Conservation (phyloP, 2,329 filamentous ascomycete species). For the Diplodia scrobiculata region DNA sequence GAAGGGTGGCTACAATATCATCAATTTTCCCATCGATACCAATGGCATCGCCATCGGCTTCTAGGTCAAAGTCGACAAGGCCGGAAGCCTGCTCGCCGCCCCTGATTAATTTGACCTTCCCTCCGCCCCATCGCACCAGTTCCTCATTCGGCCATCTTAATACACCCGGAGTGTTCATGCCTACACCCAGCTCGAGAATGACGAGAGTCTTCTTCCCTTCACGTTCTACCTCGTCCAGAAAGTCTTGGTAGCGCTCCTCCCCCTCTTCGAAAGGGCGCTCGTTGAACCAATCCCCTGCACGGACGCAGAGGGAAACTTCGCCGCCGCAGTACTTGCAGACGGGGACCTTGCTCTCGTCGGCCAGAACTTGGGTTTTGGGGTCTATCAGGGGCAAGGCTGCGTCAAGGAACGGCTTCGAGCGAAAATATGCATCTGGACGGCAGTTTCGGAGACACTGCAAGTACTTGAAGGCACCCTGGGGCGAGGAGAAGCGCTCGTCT, state of each 20-base stretch:
- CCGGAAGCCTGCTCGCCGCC: slow-evolving; percentile 29
- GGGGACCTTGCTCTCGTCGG: slow-evolving; percentile 34
- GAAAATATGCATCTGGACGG: slow-evolving; percentile 37
- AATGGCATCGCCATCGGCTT: slow-evolving; percentile 1
- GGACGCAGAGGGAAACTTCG: slow-evolving; percentile 38
- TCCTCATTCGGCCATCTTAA: slow-evolving; percentile 36
- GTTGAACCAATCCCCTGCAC: slow-evolving; percentile 38
- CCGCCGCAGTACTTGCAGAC: slow-evolving; percentile 36
- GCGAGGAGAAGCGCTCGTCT: slow-evolving; percentile 36
- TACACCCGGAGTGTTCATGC: slow-evolving; percentile 36
- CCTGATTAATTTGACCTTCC: slow-evolving; percentile 33
- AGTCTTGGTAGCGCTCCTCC: slow-evolving; percentile 34
- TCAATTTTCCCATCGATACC: slow-evolving; percentile 1
- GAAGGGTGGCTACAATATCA: neutral
- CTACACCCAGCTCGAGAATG: slow-evolving; percentile 35
- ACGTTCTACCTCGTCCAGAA: slow-evolving; percentile 28
- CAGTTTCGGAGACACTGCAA: slow-evolving; percentile 41
- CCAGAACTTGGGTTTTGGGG: slow-evolving; percentile 33
- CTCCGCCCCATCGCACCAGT: slow-evolving; percentile 31
- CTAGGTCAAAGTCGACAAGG: slow-evolving; percentile 11
- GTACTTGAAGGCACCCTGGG: slow-evolving; percentile 39
- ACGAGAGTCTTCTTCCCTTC: slow-evolving; percentile 33
- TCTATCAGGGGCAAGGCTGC: slow-evolving; percentile 35
- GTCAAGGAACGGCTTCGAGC: slow-evolving; percentile 34
- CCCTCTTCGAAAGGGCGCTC: slow-evolving; percentile 34